Evolutionary conservation across 768 basidiomycete genomes (phyloP).

Genomic region (Naematelia aurantialba): DNA sequence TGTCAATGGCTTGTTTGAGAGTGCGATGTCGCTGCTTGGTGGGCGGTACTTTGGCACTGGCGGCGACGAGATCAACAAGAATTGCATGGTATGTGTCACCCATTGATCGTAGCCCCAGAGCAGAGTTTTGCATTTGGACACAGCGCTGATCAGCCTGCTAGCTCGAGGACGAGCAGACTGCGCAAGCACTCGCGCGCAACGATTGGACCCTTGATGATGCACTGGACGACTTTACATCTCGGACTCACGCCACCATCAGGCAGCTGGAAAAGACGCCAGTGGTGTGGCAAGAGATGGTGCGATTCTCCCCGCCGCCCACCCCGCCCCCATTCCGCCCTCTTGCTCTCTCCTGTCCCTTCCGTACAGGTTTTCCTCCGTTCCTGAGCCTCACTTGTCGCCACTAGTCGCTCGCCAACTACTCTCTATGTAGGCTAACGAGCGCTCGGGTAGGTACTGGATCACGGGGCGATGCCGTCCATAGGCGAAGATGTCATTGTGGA

Average conservation of each 20-base stretch:
- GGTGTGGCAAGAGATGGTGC: conserved; percentile 79
- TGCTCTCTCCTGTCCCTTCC: not conserved
- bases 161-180: conserved; percentile 60
- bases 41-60: conserved; percentile 71
- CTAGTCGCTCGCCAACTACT: not conserved
- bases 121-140: not conserved
- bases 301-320: no score
- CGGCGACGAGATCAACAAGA: conserved; percentile 72
- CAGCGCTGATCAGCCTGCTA: conserved; percentile 5
- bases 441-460: conserved; percentile 4
- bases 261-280: conserved; percentile 67
- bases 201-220: conserved; percentile 63
- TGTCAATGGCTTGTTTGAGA: conserved; percentile 57
- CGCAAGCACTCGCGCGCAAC: conserved; percentile 27
- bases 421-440: not conserved
- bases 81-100: conserved; percentile 57
- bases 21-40: conserved; percentile 55
- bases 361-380: not conserved
- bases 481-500: conserved; percentile 50
- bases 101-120: not conserved
- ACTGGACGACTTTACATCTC: conserved; percentile 61
- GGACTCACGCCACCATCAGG: conserved; percentile 60
- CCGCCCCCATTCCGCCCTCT: no score
- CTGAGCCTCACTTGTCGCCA: no score
- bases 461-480: conserved; percentile 17